Conservation (phyloP, 495 filamentous ascomycete genomes). For the Penicillium chermesinum region DNA sequence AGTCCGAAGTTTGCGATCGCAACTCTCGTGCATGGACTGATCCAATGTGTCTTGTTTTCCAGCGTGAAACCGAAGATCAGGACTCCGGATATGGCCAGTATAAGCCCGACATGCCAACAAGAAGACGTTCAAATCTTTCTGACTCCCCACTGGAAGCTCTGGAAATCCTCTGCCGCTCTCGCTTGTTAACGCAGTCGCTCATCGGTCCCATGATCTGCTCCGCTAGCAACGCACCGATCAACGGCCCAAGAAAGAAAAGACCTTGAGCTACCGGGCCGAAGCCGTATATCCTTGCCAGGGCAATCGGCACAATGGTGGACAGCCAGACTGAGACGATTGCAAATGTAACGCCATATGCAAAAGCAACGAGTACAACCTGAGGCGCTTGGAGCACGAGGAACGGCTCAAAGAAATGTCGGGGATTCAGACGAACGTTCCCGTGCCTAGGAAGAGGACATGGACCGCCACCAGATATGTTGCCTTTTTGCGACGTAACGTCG, state of each 20-base stretch:
- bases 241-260: constrained; percentile 2
- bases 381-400: constrained; percentile 2
- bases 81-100: background rate
- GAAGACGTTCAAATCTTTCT: background rate
- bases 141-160: background rate
- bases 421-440: background rate
- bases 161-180: background rate
- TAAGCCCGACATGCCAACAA: background rate
- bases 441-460: constrained; percentile 2
- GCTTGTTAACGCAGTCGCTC: constrained; percentile 2
- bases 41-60: constrained; percentile 2
- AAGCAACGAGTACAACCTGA: background rate
- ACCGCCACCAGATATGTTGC: background rate
- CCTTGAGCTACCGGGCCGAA: constrained; percentile 1
- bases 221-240: background rate
- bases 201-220: background rate
- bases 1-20: constrained; percentile 1
- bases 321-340: constrained; percentile 1
- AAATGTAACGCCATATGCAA: constrained; percentile 1
- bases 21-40: background rate
- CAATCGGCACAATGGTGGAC: background rate
- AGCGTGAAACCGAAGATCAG: constrained; percentile 1
- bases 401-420: background rate
- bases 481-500: background rate
- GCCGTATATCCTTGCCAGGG: background rate